Evolutionary conservation across 2,329 filamentous ascomycete genomes (phyloP), one percentile per base, ranked within the genome.

Genomic region (Colletotrichum echinochloae): DNA sequence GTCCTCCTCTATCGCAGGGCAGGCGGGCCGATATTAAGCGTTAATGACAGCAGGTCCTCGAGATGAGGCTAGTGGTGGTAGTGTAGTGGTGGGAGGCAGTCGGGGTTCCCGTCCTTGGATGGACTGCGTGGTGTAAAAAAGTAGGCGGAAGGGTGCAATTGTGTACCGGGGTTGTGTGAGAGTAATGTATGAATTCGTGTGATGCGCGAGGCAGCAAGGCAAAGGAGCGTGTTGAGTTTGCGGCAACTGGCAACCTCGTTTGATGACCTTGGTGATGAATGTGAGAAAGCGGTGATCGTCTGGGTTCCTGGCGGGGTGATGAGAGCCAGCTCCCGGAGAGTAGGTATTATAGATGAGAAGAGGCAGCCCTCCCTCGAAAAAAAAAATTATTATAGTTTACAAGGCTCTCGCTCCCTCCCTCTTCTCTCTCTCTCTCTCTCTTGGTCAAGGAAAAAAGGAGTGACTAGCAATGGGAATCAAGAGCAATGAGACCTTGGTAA

Each of bases 311-410:
- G 80, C 80, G 76, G 76, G 76, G 79, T 80, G 67, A 72, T 85
- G 84, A 87, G 85, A 86, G 82, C 86, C 86, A 86, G 86, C 85
- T 88, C 85, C 82, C 83, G 66, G 65, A 67, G 65, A 67, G 57
- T 56, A 73, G 35, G 57, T 79, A 78, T 81, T 81, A 81, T 81
- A 82, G 79, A 79, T 77, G 75, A 78, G 79, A 82, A 78, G 78
- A 78, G 79, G 79, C 79, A 81, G 82, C 81, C 78, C 81, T 78
- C 81, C 78, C 49, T 54, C 44, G 26, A 54, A 59, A 72, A 76
- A 59, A 59, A 73, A 76, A 72, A 73, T 73, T 76, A 75, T 77
- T 76, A 77, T 76, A 76, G 72, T 73, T 76, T 77, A 77, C 72
- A 70, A 70, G 65, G 55, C 69, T 65, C 39, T 5, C 16, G 3